phyloP scores from a whole-genome alignment of 2,329 filamentous ascomycete genomes.

The Thermothelomyces thermophilus region DNA sequence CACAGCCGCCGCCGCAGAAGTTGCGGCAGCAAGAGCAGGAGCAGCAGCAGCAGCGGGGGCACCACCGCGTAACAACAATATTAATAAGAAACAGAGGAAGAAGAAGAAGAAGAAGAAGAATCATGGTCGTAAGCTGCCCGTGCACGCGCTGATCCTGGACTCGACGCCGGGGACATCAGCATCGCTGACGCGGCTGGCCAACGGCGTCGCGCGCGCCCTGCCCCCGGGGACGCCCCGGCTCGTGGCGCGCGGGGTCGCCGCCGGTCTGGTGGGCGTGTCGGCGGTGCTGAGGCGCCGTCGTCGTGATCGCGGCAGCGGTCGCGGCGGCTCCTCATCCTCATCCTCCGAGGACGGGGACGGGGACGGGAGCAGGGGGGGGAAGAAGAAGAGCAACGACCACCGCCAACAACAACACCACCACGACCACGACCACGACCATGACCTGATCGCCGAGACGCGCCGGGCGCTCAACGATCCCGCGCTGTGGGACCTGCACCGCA shows the following conservation, averaged over 20 bases:
- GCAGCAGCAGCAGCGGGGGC: neutral
- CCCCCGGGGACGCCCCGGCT: neutral
- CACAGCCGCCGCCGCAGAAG: conserved; percentile 4
- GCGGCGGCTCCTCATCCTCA: too few species aligned
- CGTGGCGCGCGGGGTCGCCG: too few species aligned
- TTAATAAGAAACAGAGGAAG: too few species aligned
- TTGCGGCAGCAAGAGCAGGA: neutral
- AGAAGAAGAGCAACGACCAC: conserved; percentile 1
- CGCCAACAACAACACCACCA: too few species aligned
- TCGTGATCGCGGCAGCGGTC: too few species aligned
- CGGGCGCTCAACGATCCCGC: conserved; percentile 19
- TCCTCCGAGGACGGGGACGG: too few species aligned
- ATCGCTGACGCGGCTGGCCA: neutral
- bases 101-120: too few species aligned
- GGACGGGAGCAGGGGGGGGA: too few species aligned
- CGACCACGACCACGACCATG: conserved; percentile 8
- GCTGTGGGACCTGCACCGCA: conserved; percentile 14
- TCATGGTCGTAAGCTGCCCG: conserved; percentile 4
- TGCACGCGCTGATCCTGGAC: conserved; percentile 18
- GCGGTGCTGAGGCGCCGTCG: neutral
- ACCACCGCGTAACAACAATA: too few species aligned
- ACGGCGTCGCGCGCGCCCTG: neutral
- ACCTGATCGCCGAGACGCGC: conserved; percentile 20
- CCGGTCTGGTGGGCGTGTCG: too few species aligned
- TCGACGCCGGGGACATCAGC: conserved; percentile 3